Conservation (phyloP, 805 yeast genomes). For the Monosporozyma servazzii region DNA sequence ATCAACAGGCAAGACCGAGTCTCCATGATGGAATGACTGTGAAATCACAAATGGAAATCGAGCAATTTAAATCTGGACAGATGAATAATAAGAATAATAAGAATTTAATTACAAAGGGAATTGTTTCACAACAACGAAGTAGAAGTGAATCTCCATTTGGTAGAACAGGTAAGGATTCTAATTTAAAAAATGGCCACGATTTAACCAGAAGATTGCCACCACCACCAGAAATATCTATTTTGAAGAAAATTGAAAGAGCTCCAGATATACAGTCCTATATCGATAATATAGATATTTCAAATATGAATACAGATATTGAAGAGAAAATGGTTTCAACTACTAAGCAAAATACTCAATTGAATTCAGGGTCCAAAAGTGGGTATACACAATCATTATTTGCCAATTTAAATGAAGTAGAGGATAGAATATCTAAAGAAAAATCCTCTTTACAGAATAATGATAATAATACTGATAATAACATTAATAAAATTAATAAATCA, state of each 20-base stretch:
- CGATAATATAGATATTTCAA: slow-evolving; percentile 18
- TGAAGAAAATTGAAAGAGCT: slow-evolving; percentile 8
- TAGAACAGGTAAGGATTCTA: background rate
- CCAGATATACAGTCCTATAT: slow-evolving; percentile 13
- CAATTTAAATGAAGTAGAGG: slow-evolving; percentile 29
- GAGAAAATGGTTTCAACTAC: slow-evolving; percentile 17
- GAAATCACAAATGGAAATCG: background rate
- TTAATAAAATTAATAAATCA: background rate
- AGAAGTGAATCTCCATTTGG: slow-evolving; percentile 13
- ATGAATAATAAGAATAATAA: background rate
- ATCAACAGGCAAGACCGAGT: background rate
- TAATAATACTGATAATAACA: background rate
- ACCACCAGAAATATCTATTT: slow-evolving; percentile 16
- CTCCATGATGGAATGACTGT: background rate
- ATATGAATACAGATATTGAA: slow-evolving; percentile 15
- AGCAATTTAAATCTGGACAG: background rate
- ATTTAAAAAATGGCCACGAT: background rate
- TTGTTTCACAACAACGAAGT: slow-evolving; percentile 2
- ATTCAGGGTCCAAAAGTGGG: slow-evolving; percentile 25
- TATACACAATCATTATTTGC: slow-evolving; percentile 27
- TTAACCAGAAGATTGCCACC: slow-evolving; percentile 17
- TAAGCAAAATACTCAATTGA: slow-evolving; percentile 22
- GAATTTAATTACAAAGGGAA: background rate
- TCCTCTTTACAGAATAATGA: background rate
- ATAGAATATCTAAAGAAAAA: slow-evolving; percentile 13